Evolutionary conservation across 176 grass and related monocot species (phyloP), one percentile per base, ranked within the genome.

Genomic region (Triticum monococcum): DNA sequence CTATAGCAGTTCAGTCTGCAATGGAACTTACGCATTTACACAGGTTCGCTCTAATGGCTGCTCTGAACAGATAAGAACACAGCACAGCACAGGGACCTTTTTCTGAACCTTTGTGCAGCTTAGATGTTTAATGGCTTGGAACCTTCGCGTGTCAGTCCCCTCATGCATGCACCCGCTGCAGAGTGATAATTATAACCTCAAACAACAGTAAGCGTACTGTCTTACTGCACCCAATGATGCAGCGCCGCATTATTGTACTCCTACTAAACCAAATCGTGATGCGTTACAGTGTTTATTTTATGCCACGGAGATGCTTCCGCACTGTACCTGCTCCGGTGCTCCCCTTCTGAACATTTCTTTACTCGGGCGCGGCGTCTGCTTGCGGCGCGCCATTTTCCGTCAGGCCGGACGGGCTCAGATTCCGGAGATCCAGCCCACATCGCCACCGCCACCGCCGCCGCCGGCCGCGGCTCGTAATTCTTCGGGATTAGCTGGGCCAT

Each of bases 81-180:
- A 28, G 28, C 28, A 45, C 11, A 45, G 43, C 72, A 73, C 40
- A 59, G 45, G 88, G 20, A 8, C 57, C 69, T 37, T 56, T 28
- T 69, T 77, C 65, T 75, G 70, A 82, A 86, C 43, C 75, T 89
- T 83, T 66, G 26, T 11, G 9, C 7, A 32, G 6, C 28, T 91
- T 85, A 28, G 28, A 28, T 28, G 78, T 88, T 82, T 86, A 86
- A 85, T 68, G 64, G 64, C 67, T 40, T 70, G 89, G 85, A 91
- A 91, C 85, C 85, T 91, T 91, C 89, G 31, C 79, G 45, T 84
- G 89, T 87, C 80, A 84, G 76, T 52, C 48, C 48, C 50, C 28
- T 28, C 28, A 28, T 28, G 28, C 28, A 28, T 28, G 28, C 28
- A 28, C 28, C 28, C 28, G 28, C 28, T 28, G 28, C 28, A 28